Conservation (phyloP, 1,284 basidiomycete species). For the Coniferiporia sulphurascens region DNA sequence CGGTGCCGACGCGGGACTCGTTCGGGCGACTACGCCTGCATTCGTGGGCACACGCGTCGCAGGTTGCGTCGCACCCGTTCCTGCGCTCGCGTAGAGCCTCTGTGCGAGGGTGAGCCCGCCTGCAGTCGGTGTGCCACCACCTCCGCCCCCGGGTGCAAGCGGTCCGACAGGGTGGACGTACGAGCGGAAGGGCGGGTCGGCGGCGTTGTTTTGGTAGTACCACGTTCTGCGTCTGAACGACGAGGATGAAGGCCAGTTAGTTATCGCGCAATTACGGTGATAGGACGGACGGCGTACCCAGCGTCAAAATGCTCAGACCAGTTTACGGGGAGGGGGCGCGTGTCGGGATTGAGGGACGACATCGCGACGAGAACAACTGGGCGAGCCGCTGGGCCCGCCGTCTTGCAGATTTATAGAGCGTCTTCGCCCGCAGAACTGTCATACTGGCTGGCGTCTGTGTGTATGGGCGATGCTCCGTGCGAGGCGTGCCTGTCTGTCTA, state of each 20-base stretch:
- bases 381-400: too few relatives aligned
- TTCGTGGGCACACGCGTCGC: background rate
- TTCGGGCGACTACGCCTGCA: background rate
- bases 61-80: background rate
- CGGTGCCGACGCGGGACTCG: background rate
- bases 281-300: slow-evolving; percentile 42
- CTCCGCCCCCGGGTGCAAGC: background rate
- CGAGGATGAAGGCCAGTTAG: background rate
- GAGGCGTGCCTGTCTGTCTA: too few relatives aligned
- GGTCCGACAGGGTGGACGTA: background rate
- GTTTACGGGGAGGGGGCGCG: slow-evolving; percentile 55
- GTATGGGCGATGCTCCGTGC: too few relatives aligned
- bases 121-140: background rate
- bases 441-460: too few relatives aligned
- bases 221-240: background rate
- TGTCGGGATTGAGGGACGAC: slow-evolving; percentile 50
- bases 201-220: background rate
- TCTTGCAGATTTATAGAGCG: too few relatives aligned
- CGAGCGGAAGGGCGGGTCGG: background rate
- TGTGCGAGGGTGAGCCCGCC: background rate
- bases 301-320: slow-evolving; percentile 66
- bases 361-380: too few relatives aligned
- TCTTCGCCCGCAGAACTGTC: too few relatives aligned
- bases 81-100: background rate
- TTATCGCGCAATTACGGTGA: background rate